Evolutionary conservation across 768 basidiomycete species (phyloP).

Genomic region (Fistulinella prunicolor): DNA sequence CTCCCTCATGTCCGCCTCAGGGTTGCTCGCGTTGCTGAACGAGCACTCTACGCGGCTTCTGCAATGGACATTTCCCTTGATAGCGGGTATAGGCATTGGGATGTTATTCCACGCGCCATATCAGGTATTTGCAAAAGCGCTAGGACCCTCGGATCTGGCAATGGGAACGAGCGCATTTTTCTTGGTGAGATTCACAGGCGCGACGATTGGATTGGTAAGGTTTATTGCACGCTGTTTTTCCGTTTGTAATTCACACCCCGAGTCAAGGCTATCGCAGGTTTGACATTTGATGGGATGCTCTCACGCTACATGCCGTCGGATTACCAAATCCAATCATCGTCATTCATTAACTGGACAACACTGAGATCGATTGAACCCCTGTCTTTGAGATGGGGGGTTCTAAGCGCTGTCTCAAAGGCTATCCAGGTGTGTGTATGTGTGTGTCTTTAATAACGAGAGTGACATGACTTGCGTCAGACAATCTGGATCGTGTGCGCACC

Average conservation of each 20-base stretch:
- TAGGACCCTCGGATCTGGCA: constrained; percentile 66
- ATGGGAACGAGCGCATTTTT: constrained; percentile 85
- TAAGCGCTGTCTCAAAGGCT: constrained; percentile 55
- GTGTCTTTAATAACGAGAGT: constrained; percentile 1
- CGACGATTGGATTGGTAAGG: constrained; percentile 75
- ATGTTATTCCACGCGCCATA: constrained; percentile 87
- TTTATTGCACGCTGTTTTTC: constrained; percentile 3
- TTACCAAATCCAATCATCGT: constrained; percentile 39
- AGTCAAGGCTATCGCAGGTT: constrained; percentile 68
- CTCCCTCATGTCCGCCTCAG: constrained; percentile 37
- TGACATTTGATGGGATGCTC: constrained; percentile 61
- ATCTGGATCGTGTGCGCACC: constrained; percentile 76
- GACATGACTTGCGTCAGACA: constrained; percentile 39
- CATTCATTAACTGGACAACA: constrained; percentile 54
- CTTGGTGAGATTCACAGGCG: constrained; percentile 82
- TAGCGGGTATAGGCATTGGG: constrained; percentile 76
- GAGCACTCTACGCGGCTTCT: constrained; percentile 43
- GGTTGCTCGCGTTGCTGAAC: constrained; percentile 62
- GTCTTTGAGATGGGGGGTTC: constrained; percentile 42
- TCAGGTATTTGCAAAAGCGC: constrained; percentile 67
- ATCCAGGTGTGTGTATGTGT: constrained; percentile 49
- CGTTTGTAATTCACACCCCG: constrained; percentile 16
- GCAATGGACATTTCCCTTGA: constrained; percentile 60
- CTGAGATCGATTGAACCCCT: constrained; percentile 47
- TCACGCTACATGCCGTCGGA: constrained; percentile 47